These are phyloP conservation scores for Gossypium australe DNA, from an alignment of 345 rosid genomes.

Conservation along the genomic window DNA sequence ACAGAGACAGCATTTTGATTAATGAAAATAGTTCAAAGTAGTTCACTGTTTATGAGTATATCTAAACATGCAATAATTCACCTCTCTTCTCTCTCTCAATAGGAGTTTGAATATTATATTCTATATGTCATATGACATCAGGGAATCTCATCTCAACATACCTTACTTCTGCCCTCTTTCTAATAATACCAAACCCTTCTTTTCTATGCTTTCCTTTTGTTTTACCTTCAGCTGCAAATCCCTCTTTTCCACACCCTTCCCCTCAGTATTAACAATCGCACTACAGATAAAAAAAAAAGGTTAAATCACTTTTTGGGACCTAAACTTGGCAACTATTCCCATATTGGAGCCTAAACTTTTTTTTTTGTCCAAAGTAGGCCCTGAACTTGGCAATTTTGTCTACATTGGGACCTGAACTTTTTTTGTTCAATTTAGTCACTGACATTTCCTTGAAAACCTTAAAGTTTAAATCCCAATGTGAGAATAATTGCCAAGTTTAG, in stretches of 20 bases:
- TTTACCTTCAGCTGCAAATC: constrained; percentile 24
- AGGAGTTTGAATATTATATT: constrained; percentile 1
- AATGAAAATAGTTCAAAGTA: constrained; percentile 27
- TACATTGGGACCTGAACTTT: too few relatives aligned
- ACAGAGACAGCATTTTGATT: constrained; percentile 26
- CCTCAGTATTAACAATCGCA: background rate
- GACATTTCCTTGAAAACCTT: too few relatives aligned
- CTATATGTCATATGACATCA: constrained; percentile 39
- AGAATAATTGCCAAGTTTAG: too few relatives aligned
- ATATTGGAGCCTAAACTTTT: too few relatives aligned
- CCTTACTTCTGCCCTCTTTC: constrained; percentile 32
- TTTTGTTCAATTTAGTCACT: too few relatives aligned
- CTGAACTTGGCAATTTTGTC: too few relatives aligned
- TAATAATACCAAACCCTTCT: constrained; percentile 37
- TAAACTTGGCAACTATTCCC: too few relatives aligned
- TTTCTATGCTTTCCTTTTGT: constrained; percentile 27
- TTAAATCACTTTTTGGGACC: too few relatives aligned
- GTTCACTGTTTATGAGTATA: constrained; percentile 23
- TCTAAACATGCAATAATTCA: constrained; percentile 16
- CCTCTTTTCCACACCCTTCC: constrained; percentile 15
- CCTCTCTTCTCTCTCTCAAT: constrained; percentile 27
- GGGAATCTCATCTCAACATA: constrained; percentile 42
- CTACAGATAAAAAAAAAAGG: background rate
- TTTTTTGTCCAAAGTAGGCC: too few relatives aligned
- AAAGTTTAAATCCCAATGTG: too few relatives aligned